A percentile compares a stretch with the other conserved stretches of the same genome.
These are phyloP conservation scores for Cystofilobasidium bisporidii DNA, from an alignment of 768 basidiomycete species.

Conservation along the genomic window DNA sequence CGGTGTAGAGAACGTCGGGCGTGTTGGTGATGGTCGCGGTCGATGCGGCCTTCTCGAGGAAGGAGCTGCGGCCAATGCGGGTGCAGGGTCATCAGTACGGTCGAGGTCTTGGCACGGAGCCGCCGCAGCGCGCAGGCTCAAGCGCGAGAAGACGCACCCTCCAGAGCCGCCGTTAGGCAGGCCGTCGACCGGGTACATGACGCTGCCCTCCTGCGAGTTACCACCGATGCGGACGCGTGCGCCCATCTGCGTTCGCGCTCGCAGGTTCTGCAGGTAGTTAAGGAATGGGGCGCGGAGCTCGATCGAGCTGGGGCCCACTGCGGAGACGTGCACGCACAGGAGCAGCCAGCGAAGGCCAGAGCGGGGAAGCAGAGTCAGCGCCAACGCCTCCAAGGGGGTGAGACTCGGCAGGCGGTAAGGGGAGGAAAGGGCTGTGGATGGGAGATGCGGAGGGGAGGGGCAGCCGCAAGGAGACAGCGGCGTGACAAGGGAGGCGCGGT, in stretches of 20 bases:
- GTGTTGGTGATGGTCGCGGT: slow-evolving; percentile 31
- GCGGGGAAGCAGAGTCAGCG: no score
- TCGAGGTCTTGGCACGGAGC: no score
- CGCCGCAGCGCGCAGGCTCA: background rate
- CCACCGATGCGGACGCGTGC: slow-evolving; percentile 62
- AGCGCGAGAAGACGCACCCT: slow-evolving; percentile 20
- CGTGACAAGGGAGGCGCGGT: no score
- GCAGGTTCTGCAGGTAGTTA: slow-evolving; percentile 68
- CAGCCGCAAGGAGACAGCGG: background rate
- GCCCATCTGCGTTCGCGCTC: slow-evolving; percentile 54
- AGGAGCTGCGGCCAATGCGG: slow-evolving; percentile 16
- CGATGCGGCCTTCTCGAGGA: slow-evolving; percentile 23
- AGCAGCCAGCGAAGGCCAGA: background rate
- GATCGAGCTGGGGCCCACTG: slow-evolving; percentile 38
- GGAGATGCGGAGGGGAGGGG: background rate
- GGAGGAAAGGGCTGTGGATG: background rate
- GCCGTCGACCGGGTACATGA: slow-evolving; percentile 43
- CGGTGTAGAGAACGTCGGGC: slow-evolving; percentile 38
- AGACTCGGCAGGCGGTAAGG: background rate
- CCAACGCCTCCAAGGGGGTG: no score
- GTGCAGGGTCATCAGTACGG: no score
- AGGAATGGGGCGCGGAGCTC: slow-evolving; percentile 57
- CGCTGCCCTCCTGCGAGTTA: slow-evolving; percentile 64
- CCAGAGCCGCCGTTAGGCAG: slow-evolving; percentile 42
- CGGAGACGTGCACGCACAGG: slow-evolving; percentile 36